Evolutionary conservation across 2,329 filamentous ascomycete genomes (phyloP).

Genomic region (Calonectria ilicicola): DNA sequence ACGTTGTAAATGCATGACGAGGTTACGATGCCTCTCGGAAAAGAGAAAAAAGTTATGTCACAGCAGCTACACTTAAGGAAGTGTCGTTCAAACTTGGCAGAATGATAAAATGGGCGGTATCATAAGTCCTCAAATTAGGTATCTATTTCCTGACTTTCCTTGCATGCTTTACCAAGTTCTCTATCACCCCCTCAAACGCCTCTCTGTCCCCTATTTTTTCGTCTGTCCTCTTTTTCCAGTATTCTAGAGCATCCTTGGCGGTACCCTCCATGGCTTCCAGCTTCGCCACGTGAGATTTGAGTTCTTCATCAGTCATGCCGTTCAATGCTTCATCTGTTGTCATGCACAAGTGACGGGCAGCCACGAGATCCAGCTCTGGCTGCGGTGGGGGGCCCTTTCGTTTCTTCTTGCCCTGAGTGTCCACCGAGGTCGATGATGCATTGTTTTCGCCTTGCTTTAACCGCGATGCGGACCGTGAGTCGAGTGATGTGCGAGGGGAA

Average conservation of each 20-base stretch:
- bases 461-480: constrained; percentile 62
- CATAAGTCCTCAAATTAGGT: constrained; percentile 23
- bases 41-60: constrained; percentile 35
- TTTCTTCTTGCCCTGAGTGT: constrained; percentile 67
- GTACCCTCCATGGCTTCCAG: constrained; percentile 77
- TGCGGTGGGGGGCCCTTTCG: constrained; percentile 73
- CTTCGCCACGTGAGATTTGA: constrained; percentile 76
- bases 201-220: constrained; percentile 92
- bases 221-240: constrained; percentile 88
- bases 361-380: constrained; percentile 82
- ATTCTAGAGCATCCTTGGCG: constrained; percentile 83
- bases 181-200: constrained; percentile 95
- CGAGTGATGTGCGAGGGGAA: constrained; percentile 67
- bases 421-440: constrained; percentile 68
- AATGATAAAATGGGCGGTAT: not conserved
- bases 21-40: constrained; percentile 35
- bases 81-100: constrained; percentile 24
- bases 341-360: constrained; percentile 81
- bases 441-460: constrained; percentile 62
- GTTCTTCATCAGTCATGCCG: constrained; percentile 83
- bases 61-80: constrained; percentile 34
- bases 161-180: constrained; percentile 93
- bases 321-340: constrained; percentile 87
- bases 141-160: constrained; percentile 82
- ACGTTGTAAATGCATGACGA: constrained; percentile 42